Evolutionary conservation across 768 basidiomycete species (phyloP).

Genomic region (Mycena kentingensis): DNA sequence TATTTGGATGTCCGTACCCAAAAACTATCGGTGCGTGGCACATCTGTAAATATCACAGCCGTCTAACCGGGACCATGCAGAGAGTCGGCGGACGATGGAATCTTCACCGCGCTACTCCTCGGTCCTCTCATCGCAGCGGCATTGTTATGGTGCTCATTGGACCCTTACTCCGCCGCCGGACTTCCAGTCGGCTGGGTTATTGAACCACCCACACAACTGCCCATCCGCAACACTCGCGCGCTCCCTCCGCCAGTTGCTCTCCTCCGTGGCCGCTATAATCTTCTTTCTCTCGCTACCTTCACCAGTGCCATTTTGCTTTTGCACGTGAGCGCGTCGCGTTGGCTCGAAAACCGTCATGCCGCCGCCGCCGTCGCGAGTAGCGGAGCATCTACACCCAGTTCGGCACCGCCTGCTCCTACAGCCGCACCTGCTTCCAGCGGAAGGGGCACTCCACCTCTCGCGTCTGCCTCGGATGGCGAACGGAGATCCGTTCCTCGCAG

Average conservation of each 20-base stretch:
- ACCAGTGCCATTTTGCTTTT: conserved; percentile 78
- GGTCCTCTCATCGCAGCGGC: conserved; percentile 79
- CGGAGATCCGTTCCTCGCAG: conserved; percentile 76
- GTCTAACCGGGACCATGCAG: conserved; percentile 39
- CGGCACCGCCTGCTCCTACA: not conserved
- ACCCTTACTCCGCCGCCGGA: conserved; percentile 32
- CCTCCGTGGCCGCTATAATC: conserved; percentile 67
- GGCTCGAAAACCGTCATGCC: conserved; percentile 61
- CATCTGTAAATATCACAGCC: not conserved
- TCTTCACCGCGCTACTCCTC: conserved; percentile 79
- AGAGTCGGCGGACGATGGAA: conserved; percentile 83
- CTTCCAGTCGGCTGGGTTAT: conserved; percentile 75
- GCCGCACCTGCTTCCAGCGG: not conserved
- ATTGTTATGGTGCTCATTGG: conserved; percentile 57
- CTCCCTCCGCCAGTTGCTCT: conserved; percentile 55
- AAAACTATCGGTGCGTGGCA: conserved; percentile 71
- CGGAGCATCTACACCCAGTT: not conserved
- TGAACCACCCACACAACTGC: conserved; percentile 65
- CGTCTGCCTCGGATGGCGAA: conserved; percentile 60
- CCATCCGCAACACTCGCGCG: conserved; percentile 34
- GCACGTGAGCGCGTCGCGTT: conserved; percentile 79
- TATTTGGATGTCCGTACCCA: conserved; percentile 89
- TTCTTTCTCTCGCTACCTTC: conserved; percentile 78
- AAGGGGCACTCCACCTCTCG: conserved; percentile 13
- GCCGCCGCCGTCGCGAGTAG: conserved; percentile 19